A percentile compares a stretch with the other conserved stretches of the same genome.
phyloP scores from a whole-genome alignment of 768 basidiomycete genomes.

The Mycena galericulata region DNA sequence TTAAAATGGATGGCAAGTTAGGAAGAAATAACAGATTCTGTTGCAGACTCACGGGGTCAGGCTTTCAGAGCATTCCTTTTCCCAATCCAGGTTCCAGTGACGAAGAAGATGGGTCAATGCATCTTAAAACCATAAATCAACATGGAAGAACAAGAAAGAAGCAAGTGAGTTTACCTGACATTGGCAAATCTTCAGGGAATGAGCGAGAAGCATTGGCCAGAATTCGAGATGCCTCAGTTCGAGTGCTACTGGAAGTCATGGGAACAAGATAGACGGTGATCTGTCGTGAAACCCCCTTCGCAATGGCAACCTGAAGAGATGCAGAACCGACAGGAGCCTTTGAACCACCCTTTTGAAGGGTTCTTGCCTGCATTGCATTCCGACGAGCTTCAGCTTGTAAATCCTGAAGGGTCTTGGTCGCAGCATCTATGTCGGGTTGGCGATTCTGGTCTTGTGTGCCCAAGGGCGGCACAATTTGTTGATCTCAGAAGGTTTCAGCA shows the following conservation, averaged over 20 bases:
- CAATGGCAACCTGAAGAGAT: slow-evolving; percentile 1
- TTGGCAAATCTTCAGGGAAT: slow-evolving; percentile 14
- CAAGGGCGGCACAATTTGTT: background rate
- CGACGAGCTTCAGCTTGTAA: slow-evolving; percentile 1
- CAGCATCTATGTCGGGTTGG: background rate
- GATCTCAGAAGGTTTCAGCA: background rate
- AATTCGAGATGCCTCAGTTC: slow-evolving; percentile 11
- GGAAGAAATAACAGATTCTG: background rate
- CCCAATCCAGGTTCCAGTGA: slow-evolving; percentile 16
- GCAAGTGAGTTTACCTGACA: background rate
- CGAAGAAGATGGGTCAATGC: slow-evolving; percentile 4
- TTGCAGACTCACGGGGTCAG: background rate
- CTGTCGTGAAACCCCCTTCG: slow-evolving; percentile 4
- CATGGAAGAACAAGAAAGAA: background rate
- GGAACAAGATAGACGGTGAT: slow-evolving; percentile 12
- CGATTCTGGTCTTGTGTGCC: background rate
- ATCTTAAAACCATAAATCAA: background rate
- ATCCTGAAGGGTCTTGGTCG: background rate
- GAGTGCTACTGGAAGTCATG: background rate
- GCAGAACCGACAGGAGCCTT: background rate
- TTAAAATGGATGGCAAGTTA: background rate
- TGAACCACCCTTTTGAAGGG: slow-evolving; percentile 5
- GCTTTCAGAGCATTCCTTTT: background rate
- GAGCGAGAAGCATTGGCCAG: slow-evolving; percentile 15
- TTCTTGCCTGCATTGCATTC: slow-evolving; percentile 17